Percentiles rank a stretch among this genome's conserved stretches.
These are phyloP conservation scores for Breviolum minutum DNA, from an alignment of 73 alveolate genomes.

Conservation along the genomic window DNA sequence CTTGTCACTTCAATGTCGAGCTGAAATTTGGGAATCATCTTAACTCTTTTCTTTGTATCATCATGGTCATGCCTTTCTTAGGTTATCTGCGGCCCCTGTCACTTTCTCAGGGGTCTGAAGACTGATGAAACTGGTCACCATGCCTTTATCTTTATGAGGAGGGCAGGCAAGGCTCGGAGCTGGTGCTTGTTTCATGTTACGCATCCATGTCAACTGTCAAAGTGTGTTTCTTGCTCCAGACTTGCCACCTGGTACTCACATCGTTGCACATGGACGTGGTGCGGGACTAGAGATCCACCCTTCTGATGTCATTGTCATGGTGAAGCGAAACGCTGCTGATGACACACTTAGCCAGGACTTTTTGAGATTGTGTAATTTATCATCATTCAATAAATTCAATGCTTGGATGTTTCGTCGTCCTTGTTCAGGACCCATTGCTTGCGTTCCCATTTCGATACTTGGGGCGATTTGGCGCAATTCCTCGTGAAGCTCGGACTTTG, in stretches of 20 bases:
- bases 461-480: background rate
- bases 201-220: background rate
- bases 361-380: background rate
- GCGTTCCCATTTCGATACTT: background rate
- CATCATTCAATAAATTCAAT: too few relatives aligned
- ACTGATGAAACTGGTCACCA: background rate
- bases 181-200: background rate
- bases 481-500: background rate
- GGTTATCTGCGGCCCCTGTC: background rate
- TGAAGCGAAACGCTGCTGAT: background rate
- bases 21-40: background rate
- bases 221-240: background rate
- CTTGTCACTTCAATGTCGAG: background rate
- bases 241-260: background rate
- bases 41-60: background rate
- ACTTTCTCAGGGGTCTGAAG: background rate
- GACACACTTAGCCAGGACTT: background rate
- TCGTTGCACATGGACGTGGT: constrained; percentile 5
- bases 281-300: background rate
- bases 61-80: background rate
- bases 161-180: background rate
- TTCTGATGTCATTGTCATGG: background rate
- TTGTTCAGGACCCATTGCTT: background rate
- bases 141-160: background rate
- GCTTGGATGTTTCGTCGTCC: background rate